Evolutionary conservation across 208 protist genomes (phyloP).

Genomic region (Leishmania tropica): DNA sequence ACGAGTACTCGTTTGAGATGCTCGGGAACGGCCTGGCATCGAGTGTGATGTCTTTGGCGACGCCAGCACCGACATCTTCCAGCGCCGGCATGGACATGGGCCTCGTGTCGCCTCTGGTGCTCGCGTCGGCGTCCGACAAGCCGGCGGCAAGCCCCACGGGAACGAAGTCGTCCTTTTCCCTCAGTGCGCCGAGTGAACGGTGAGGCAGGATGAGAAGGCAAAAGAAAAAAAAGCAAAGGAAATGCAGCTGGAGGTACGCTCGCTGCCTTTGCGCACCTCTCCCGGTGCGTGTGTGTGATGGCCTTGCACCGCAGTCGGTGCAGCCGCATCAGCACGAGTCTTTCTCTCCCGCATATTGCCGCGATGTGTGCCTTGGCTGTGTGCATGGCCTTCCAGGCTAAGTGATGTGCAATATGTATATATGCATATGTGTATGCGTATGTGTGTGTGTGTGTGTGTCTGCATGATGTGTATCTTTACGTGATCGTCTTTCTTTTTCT

Average conservation of each 20-base stretch:
- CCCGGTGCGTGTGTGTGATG: background rate
- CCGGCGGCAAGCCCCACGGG: background rate
- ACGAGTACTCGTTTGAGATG: background rate
- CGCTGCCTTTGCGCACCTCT: background rate
- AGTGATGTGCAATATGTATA: background rate
- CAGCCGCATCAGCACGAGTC: background rate
- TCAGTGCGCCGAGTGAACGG: background rate
- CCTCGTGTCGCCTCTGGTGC: background rate
- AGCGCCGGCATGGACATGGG: conserved; percentile 1
- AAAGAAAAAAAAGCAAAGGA: too few relatives aligned
- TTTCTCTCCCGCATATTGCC: background rate
- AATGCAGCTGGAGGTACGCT: background rate
- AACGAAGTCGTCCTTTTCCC: conserved; percentile 8
- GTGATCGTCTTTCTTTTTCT: background rate
- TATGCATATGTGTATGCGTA: background rate
- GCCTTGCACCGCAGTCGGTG: background rate
- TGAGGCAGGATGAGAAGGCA: background rate
- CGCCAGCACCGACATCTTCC: conserved; percentile 2
- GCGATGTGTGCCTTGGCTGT: background rate
- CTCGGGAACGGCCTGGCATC: background rate
- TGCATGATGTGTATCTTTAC: background rate
- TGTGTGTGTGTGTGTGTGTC: background rate
- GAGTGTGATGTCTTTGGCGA: conserved; percentile 26
- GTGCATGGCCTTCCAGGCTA: background rate
- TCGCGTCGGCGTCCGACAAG: conserved; percentile 3